A percentile compares a stretch with the other conserved stretches of the same genome.
phyloP scores from a whole-genome alignment of 257 asterid species.

The Solanum etuberosum region DNA sequence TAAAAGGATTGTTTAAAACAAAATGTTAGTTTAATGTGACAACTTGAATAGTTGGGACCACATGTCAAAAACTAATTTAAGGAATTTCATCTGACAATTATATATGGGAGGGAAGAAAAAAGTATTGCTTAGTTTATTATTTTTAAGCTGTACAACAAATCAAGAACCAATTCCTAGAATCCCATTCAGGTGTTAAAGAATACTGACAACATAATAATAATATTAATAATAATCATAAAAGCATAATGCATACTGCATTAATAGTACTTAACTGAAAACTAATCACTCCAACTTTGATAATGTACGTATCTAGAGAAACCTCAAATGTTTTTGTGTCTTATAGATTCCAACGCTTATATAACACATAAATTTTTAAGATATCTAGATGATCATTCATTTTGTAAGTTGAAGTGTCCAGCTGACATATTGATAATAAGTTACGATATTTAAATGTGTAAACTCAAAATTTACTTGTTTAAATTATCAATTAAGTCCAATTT shows the following conservation, averaged over 20 bases:
- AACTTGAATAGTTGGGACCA: conserved; percentile 35
- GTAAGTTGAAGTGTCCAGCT: rapidly evolving
- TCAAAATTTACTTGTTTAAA: background rate
- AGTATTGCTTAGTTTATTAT: background rate
- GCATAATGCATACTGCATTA: background rate
- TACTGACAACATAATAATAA: background rate
- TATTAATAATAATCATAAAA: background rate
- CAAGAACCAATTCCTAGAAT: background rate
- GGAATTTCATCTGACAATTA: background rate
- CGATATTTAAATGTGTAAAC: background rate
- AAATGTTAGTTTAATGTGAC: background rate
- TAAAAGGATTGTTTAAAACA: background rate
- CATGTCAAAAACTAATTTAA: conserved; percentile 12
- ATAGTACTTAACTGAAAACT: background rate
- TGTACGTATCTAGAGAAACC: background rate
- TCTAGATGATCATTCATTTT: background rate
- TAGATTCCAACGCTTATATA: background rate
- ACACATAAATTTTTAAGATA: background rate
- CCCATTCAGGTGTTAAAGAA: background rate
- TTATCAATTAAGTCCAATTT: background rate
- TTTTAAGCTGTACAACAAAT: background rate
- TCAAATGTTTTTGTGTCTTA: rapidly evolving
- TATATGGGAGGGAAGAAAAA: background rate
- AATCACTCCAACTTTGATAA: background rate
- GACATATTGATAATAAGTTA: too few relatives aligned